Percentiles rank a stretch among this genome's conserved stretches.
phyloP scores from a whole-genome alignment of 2,329 filamentous ascomycete genomes.

The Microcyclospora tardicrescens region DNA sequence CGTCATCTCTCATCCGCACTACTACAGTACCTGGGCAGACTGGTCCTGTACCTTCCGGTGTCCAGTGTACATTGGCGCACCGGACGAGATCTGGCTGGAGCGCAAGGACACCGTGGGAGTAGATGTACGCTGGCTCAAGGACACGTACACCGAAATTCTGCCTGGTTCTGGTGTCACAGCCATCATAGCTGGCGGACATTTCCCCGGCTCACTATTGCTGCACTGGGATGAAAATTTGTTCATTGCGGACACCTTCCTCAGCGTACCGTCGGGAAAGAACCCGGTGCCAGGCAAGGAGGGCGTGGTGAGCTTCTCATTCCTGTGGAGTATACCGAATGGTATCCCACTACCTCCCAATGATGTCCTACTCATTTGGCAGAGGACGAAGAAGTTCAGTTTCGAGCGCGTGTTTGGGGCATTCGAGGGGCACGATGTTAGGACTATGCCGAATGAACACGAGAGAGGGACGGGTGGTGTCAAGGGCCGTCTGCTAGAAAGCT shows the following conservation, averaged over 20 bases:
- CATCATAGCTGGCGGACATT: constrained; percentile 64
- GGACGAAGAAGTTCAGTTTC: constrained; percentile 49
- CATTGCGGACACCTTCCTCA: constrained; percentile 62
- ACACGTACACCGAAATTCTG: constrained; percentile 20
- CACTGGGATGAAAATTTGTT: constrained; percentile 49
- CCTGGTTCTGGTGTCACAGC: constrained; percentile 37
- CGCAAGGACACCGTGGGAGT: constrained; percentile 26
- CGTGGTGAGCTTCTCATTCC: constrained; percentile 49
- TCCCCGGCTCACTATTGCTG: constrained; percentile 57
- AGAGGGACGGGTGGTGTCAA: constrained; percentile 28
- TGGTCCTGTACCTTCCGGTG: constrained; percentile 58
- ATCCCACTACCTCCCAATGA: constrained; percentile 54
- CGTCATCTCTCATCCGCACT: constrained; percentile 54
- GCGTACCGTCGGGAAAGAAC: constrained; percentile 37
- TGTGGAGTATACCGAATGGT: constrained; percentile 61
- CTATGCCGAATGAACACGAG: constrained; percentile 17
- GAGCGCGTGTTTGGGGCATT: constrained; percentile 54
- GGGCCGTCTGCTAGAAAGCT: constrained; percentile 54
- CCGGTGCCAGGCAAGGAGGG: constrained; percentile 15
- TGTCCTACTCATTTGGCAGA: constrained; percentile 53
- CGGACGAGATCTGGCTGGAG: constrained; percentile 53
- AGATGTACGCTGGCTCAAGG: constrained; percentile 33
- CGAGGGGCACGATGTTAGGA: constrained; percentile 45
- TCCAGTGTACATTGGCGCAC: constrained; percentile 51
- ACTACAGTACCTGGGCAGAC: constrained; percentile 59